A percentile compares a stretch with the other conserved stretches of the same genome.
Conservation (phyloP, 129 eudicot genomes). For the Heracleum sosnowskyi region DNA sequence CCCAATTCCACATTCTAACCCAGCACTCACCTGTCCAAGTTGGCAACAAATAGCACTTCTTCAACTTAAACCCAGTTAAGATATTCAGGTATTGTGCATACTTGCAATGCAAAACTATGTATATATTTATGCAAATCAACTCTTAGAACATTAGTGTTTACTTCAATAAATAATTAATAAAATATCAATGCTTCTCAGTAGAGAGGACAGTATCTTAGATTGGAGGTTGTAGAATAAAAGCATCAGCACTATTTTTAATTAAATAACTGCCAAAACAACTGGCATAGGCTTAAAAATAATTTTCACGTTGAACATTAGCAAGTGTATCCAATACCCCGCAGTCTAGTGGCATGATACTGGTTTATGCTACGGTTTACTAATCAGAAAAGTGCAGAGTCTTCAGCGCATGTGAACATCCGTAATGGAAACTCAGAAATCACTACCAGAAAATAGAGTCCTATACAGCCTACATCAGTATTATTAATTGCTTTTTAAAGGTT, state of each 20-base stretch:
- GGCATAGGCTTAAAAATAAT: background rate
- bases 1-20: conserved; percentile 93
- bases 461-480: background rate
- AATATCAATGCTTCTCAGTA: too few relatives aligned
- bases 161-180: too few relatives aligned
- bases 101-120: background rate
- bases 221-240: background rate
- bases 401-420: background rate
- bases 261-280: background rate
- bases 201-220: too few relatives aligned
- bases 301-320: background rate
- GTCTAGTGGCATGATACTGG: background rate
- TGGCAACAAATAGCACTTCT: background rate
- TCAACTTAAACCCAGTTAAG: background rate
- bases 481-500: background rate
- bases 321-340: background rate
- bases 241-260: too few relatives aligned
- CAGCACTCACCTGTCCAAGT: conserved; percentile 73
- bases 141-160: background rate
- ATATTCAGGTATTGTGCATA: background rate
- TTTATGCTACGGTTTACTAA: background rate
- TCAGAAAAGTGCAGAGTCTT: background rate
- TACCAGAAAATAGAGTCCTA: background rate
- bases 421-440: background rate
- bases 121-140: too few relatives aligned